Evolutionary conservation across 768 basidiomycete genomes (phyloP), one percentile per base, ranked within the genome.

Genomic region (Amanita fuliginea): DNA sequence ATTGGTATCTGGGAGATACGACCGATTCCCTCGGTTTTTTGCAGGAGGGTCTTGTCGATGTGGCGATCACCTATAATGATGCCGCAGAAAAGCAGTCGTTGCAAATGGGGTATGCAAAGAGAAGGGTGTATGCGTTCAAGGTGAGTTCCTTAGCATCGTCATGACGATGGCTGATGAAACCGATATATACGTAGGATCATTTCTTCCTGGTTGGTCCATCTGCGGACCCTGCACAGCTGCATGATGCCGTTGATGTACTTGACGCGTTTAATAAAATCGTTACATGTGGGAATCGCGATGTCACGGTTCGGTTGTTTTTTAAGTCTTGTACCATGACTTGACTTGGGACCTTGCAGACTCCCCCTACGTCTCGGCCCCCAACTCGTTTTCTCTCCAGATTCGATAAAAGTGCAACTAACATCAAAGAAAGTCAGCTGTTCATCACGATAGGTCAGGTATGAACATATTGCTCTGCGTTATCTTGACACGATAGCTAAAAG

Each of bases 381-480:
- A 70, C 69, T 11, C 72, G 74, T 28, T 78, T 78, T 59, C 67
- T 79, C 11, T 75, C 75, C 1, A 71, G 77, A 3, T 79, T 66
- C 51, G 77, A 80, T 54, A 79, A 77, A 54, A 75, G 74, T 46
- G 76, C 78, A 7, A 78, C 76, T 0, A 77, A 79, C 55, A 76
- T 79, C 59, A 79, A 76, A 51, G 76, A 78, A 52, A 75, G 70
- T 26, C 57, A 64, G 42, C 51, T 78, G 9, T 79, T 77, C 49
- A 64, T 67, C 35, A 62, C 58, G 8, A 75, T 78, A 21, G 76
- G 76, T 6, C 75, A 78, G 60, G 75, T 69, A 46, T 6, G 56
- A 5, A 24, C 39, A 18, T 40, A n/a, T 37, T 24, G 36, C 32
- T 32, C 13, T 13, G 32, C 32, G 33, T 26, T 47, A 34, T 37